phyloP scores from a whole-genome alignment of 2,329 filamentous ascomycete species.

The Ceratocystis harringtonii region DNA sequence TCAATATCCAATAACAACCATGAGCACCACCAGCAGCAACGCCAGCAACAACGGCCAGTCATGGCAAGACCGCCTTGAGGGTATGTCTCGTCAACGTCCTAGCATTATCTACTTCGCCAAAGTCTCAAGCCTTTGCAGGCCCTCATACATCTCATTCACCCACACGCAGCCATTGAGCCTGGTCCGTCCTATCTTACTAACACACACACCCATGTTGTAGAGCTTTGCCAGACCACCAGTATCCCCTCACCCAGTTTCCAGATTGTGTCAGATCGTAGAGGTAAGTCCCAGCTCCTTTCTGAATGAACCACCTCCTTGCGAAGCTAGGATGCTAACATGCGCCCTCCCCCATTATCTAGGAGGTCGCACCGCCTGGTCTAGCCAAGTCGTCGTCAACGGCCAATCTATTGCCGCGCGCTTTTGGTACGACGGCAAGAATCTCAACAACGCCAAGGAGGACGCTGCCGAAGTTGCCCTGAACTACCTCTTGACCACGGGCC shows the following conservation, averaged over 20 bases:
- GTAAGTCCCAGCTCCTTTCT: constrained; percentile 30
- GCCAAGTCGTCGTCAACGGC: constrained; percentile 57
- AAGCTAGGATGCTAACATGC: constrained; percentile 7
- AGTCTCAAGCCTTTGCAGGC: too few relatives aligned
- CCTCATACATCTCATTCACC: too few relatives aligned
- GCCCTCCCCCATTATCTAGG: constrained; percentile 34
- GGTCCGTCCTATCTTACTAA: neutral
- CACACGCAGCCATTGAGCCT: too few relatives aligned
- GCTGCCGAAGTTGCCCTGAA: constrained; percentile 69
- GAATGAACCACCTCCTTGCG: neutral
- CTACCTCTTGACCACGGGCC: constrained; percentile 28
- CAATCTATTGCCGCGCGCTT: constrained; percentile 55
- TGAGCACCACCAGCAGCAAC: constrained; percentile 20
- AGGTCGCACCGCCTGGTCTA: constrained; percentile 82
- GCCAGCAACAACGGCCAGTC: constrained; percentile 18
- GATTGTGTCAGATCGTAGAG: constrained; percentile 60
- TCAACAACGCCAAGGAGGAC: constrained; percentile 80
- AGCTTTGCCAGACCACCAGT: constrained; percentile 41
- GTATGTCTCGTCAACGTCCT: constrained; percentile 26
- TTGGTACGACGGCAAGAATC: constrained; percentile 82
- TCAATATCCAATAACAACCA: constrained; percentile 1
- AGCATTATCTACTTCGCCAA: too few relatives aligned
- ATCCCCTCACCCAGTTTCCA: constrained; percentile 46
- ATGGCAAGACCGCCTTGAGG: constrained; percentile 44
- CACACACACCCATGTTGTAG: constrained; percentile 25